Conservation (phyloP, 1,284 basidiomycete genomes). For the Trichosporon sp. region DNA sequence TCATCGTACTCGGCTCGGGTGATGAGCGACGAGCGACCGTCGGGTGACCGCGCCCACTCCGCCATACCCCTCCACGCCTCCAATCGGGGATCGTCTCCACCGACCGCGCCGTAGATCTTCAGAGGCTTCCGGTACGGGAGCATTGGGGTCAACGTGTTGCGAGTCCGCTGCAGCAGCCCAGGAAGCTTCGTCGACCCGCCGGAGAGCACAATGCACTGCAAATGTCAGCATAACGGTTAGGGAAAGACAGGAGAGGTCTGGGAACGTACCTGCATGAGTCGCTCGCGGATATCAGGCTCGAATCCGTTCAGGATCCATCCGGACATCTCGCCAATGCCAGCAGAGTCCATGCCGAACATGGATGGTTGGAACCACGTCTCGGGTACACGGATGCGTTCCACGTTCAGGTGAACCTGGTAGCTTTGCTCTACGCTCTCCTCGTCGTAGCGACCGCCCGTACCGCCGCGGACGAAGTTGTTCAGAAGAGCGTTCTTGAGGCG, state of each 20-base stretch:
- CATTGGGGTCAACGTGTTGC: slow-evolving; percentile 67
- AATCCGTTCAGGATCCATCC: slow-evolving; percentile 83
- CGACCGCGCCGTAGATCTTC: slow-evolving; percentile 55
- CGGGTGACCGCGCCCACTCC: slow-evolving; percentile 64
- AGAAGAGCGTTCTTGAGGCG: slow-evolving; percentile 77
- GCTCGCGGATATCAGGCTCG: slow-evolving; percentile 59
- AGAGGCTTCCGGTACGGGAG: slow-evolving; percentile 73
- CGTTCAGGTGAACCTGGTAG: slow-evolving; percentile 80
- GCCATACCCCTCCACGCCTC: slow-evolving; percentile 96
- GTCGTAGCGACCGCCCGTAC: slow-evolving; percentile 58
- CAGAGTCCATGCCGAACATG: slow-evolving; percentile 92
- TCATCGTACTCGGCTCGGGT: slow-evolving; percentile 85
- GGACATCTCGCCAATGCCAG: slow-evolving; percentile 85
- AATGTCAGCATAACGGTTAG: neutral
- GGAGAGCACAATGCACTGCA: slow-evolving; percentile 83
- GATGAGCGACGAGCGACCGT: slow-evolving; percentile 58
- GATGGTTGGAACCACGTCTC: slow-evolving; percentile 90
- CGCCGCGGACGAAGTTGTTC: slow-evolving; percentile 66
- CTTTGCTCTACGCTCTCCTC: slow-evolving; percentile 58
- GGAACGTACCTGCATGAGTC: slow-evolving; percentile 56
- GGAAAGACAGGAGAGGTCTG: neutral
- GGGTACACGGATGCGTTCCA: slow-evolving; percentile 89
- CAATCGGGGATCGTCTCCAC: slow-evolving; percentile 58
- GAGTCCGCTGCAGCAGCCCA: slow-evolving; percentile 65
- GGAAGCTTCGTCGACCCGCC: slow-evolving; percentile 74